Evolutionary conservation across 192 early-diverging fungal genomes (phyloP), one percentile per base, ranked within the genome.

Genomic region (Coemansia sp.): DNA sequence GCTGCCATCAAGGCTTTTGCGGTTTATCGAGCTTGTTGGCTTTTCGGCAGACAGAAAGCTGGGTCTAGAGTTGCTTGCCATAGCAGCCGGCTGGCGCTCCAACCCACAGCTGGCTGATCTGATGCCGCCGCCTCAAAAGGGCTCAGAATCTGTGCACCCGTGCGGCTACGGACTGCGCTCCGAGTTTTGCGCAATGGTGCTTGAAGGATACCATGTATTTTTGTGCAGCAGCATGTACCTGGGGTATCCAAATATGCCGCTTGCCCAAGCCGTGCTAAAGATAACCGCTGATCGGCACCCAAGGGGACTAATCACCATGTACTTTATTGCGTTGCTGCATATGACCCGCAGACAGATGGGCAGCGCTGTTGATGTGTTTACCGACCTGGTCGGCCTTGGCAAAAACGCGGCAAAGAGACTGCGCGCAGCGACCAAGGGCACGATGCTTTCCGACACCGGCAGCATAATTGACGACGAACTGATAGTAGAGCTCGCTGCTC

Each of bases 11-110:
- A 84, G 83, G 52, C 79, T 92, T 11, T 69, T 95, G 49, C 85
- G 89, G 40, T 77, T 96, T 22, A 85, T 93, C 29, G 92, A 96
- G 67, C 74, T 95, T 30, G 89, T 95, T 17, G 94, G 94, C 0
- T 96, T 94, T 70, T 72, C 85, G 10, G 89, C 89, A 1, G 87
- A 96, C 71, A 85, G 93, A 18, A 82, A 82, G 12, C 87, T 89
- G 63, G 94, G 88, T 17, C 83, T 96, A 31, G 86, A 85, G 57
- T 71, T 91, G 40, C 84, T 94, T 18, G 87, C 85, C 45, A 73
- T 90, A 14, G 88, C 89, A 18, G 89, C 88, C 28, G 89, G 87
- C 18, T 96, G 90, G 91, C 83, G 84, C 45, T 7, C 72, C 0
- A 62, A 74, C 28, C 31, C 67, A 7, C 40, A 20, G 12, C 70